phyloP scores from a whole-genome alignment of 2,329 filamentous ascomycete species.

The Phialophora chinensis region DNA sequence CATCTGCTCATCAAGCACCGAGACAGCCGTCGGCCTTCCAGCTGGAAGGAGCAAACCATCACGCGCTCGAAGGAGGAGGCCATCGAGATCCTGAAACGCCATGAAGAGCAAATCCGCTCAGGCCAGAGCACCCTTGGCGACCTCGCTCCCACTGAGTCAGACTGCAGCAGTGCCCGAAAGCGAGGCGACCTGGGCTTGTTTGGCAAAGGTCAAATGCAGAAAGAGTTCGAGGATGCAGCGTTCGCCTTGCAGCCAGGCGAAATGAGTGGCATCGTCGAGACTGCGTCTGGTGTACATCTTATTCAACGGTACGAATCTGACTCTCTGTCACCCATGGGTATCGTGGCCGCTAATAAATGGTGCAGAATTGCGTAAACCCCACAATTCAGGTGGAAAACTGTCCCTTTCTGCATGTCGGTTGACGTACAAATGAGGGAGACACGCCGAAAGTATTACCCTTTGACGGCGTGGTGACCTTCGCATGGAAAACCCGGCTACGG shows the following conservation, averaged over 20 bases:
- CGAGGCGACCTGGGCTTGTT: conserved; percentile 94
- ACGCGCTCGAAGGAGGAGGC: conserved; percentile 89
- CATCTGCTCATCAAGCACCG: conserved; percentile 94
- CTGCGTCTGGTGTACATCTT: conserved; percentile 90
- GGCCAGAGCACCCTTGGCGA: conserved; percentile 76
- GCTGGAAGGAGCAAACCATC: conserved; percentile 91
- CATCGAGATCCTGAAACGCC: conserved; percentile 72
- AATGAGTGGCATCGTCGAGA: conserved; percentile 86
- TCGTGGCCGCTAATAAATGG: conserved; percentile 20
- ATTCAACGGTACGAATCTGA: conserved; percentile 77
- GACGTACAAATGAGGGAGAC: neutral
- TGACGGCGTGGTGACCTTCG: neutral
- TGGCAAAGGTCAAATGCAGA: conserved; percentile 94
- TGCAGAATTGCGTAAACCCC: conserved; percentile 32
- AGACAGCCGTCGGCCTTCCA: conserved; percentile 84
- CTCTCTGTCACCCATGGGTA: neutral
- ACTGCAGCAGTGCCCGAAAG: conserved; percentile 95
- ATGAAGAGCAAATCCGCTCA: conserved; percentile 77
- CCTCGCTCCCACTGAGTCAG: conserved; percentile 84
- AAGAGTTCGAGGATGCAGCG: conserved; percentile 95
- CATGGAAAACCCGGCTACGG: conserved; percentile 4
- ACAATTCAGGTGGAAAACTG: neutral
- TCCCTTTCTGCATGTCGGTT: conserved; percentile 3
- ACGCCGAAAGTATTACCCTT: neutral
- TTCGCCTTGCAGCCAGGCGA: conserved; percentile 88